Conservation (phyloP, 1,284 basidiomycete species). For the Puccinia polysora region DNA sequence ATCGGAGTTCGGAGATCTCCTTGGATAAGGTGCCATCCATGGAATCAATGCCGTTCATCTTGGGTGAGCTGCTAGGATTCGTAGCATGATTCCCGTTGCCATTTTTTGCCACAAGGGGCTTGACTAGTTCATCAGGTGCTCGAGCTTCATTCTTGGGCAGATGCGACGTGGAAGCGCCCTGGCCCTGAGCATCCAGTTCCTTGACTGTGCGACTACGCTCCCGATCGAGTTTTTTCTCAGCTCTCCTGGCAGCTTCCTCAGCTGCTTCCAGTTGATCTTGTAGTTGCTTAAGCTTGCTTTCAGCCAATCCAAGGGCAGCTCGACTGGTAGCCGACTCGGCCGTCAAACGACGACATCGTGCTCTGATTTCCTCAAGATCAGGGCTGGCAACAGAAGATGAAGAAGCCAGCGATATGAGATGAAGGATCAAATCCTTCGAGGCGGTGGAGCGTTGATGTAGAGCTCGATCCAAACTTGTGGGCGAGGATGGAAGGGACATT, state of each 20-base stretch:
- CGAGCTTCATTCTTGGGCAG: conserved; percentile 8
- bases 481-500: conserved; percentile 47
- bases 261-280: conserved; percentile 47
- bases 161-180: conserved; percentile 30
- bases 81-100: conserved; percentile 24
- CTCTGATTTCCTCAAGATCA: conserved; percentile 38
- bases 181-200: conserved; percentile 46
- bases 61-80: conserved; percentile 34
- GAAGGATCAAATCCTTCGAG: conserved; percentile 41
- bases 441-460: conserved; percentile 41
- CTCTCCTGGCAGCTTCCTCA: conserved; percentile 45
- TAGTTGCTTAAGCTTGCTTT: conserved; percentile 45
- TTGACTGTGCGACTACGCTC: conserved; percentile 47
- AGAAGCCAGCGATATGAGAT: conserved; percentile 43
- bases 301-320: conserved; percentile 35
- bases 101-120: conserved; percentile 5
- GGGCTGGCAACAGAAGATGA: conserved; percentile 35
- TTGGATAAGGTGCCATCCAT: conserved; percentile 42
- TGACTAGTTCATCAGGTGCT: conserved; percentile 18
- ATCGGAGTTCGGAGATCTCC: conserved; percentile 36
- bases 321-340: conserved; percentile 38
- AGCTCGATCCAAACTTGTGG: conserved; percentile 35
- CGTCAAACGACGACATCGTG: conserved; percentile 26
- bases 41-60: conserved; percentile 24
- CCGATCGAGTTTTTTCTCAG: conserved; percentile 49